phyloP scores from a whole-genome alignment of 2,329 filamentous ascomycete species.

The Fusarium setosum region DNA sequence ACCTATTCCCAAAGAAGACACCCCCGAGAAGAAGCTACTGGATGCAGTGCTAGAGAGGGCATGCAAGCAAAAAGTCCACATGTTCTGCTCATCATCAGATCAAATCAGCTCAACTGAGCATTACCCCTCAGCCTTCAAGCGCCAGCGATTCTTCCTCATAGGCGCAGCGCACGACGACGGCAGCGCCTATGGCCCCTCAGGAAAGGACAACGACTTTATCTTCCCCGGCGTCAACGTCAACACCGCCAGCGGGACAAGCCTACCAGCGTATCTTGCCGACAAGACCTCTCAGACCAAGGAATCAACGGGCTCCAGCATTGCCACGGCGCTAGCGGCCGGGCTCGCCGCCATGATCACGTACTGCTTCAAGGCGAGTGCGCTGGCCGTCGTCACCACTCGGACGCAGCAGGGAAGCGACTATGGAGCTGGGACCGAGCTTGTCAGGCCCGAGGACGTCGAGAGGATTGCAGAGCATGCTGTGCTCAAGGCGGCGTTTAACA shows the following conservation, averaged over 20 bases:
- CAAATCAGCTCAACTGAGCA: neutral
- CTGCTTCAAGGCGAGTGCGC: constrained; percentile 29
- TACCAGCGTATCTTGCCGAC: neutral
- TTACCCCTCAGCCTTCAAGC: constrained; percentile 8
- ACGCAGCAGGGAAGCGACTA: neutral
- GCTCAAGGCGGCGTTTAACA: neutral
- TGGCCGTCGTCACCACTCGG: neutral
- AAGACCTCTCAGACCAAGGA: constrained; percentile 11
- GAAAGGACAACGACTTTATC: neutral
- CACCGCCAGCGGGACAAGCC: neutral
- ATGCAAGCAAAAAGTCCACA: constrained; percentile 5
- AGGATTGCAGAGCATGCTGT: neutral
- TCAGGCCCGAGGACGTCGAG: neutral
- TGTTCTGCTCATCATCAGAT: constrained; percentile 21
- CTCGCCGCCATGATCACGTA: constrained; percentile 44
- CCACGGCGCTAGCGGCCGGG: constrained; percentile 45
- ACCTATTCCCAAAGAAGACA: neutral
- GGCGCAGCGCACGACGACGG: constrained; percentile 15
- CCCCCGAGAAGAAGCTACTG: neutral
- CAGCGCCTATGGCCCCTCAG: neutral
- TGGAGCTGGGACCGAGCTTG: neutral
- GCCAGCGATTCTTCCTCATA: constrained; percentile 8
- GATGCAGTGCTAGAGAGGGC: neutral
- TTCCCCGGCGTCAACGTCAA: constrained; percentile 10
- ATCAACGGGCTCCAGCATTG: constrained; percentile 34